Conservation (phyloP, 148 eudicot species). For the Nyssa sinensis region DNA sequence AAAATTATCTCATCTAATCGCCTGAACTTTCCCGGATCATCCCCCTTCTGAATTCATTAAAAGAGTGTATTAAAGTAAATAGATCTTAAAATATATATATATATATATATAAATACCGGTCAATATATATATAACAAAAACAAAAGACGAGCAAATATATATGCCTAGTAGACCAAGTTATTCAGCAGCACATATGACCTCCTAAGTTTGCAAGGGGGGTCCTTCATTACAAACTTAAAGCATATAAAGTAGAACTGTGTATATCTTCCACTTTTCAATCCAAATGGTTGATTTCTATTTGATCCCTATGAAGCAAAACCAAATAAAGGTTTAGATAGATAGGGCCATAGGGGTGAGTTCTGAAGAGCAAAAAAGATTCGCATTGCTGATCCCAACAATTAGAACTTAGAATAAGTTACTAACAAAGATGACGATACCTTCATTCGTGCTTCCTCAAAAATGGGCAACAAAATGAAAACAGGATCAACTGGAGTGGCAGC, state of each 20-base stretch:
- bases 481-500: constrained; percentile 91
- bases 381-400: too few species aligned
- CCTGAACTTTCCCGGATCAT: constrained; percentile 91
- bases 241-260: neutral
- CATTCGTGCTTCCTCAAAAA: constrained; percentile 93
- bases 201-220: neutral
- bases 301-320: too few species aligned
- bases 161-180: neutral
- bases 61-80: neutral
- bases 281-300: neutral
- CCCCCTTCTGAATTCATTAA: constrained; percentile 61
- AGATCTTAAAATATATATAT: constrained; percentile 1
- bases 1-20: constrained; percentile 89
- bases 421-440: constrained; percentile 48
- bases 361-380: neutral
- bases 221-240: too few species aligned
- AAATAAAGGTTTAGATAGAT: too few species aligned
- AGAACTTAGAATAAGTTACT: too few species aligned
- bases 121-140: neutral
- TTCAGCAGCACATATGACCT: neutral
- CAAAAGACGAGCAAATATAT: neutral
- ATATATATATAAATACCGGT: constrained; percentile 2
- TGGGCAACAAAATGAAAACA: constrained; percentile 82
- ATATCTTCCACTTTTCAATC: neutral
- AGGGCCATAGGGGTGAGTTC: too few species aligned